These are phyloP conservation scores for Mycotypha africana DNA, from an alignment of 371 early-diverging fungal genomes.

Conservation along the genomic window DNA sequence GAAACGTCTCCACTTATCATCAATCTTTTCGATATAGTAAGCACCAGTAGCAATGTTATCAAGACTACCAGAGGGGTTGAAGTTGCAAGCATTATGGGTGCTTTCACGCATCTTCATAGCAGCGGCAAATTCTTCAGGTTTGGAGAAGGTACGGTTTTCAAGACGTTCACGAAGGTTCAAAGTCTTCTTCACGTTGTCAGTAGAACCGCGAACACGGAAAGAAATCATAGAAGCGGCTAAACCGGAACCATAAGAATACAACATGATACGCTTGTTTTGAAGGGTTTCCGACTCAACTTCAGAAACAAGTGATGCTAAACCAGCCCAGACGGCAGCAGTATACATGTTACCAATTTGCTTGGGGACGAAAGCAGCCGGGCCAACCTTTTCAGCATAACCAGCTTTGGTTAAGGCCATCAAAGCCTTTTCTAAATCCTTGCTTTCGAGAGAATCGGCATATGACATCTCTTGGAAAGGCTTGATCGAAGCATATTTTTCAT, in stretches of 20 bases:
- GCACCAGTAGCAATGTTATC: constrained; percentile 59
- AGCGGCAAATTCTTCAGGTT: constrained; percentile 75
- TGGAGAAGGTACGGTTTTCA: constrained; percentile 64
- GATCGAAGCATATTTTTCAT: constrained; percentile 54
- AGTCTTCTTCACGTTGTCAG: constrained; percentile 53
- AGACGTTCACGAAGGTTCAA: constrained; percentile 72
- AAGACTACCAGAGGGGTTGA: constrained; percentile 65
- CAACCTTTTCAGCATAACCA: constrained; percentile 70
- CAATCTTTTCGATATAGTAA: constrained; percentile 85
- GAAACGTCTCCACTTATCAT: constrained; percentile 88
- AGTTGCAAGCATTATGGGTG: constrained; percentile 78
- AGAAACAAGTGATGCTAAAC: constrained; percentile 81
- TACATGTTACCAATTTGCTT: constrained; percentile 97
- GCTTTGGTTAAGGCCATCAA: constrained; percentile 77
- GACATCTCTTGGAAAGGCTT: constrained; percentile 52
- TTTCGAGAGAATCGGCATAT: constrained; percentile 72
- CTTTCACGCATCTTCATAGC: constrained; percentile 87
- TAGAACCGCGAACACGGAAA: constrained; percentile 69
- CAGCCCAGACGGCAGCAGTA: constrained; percentile 90
- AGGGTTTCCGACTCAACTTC: constrained; percentile 65
- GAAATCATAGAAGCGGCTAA: constrained; percentile 94
- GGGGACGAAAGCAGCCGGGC: constrained; percentile 76
- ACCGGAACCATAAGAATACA: constrained; percentile 98
- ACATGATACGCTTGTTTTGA: constrained; percentile 75
- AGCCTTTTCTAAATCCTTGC: constrained; percentile 86